Evolutionary conservation across 1,284 basidiomycete species (phyloP), one percentile per base, ranked within the genome.

Genomic region (Ceratobasidium sp.): DNA sequence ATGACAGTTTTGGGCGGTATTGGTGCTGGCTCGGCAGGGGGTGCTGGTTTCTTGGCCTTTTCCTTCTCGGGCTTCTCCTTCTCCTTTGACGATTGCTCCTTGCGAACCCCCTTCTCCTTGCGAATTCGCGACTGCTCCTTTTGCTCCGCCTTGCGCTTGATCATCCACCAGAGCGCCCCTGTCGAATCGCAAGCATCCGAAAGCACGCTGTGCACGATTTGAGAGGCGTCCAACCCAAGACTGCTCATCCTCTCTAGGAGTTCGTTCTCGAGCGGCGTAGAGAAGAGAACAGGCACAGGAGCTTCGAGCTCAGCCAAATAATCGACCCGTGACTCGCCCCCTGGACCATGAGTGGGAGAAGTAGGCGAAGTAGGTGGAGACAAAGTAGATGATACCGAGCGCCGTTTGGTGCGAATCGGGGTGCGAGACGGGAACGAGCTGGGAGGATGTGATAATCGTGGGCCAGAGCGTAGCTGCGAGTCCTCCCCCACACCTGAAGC

Each of bases 121-220:
- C 84, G 83, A n/a, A 80, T 85, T 17, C 88, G 86, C 64, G 89
- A 88, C 32, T 87, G 44, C 15, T 86, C 85, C 76, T 88, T 89
- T 81, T 90, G 91, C 82, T 94, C 92, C 9, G 91, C 88, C 81
- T 91, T 94, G 80, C 91, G 89, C 81, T 93, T 91, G 67, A 99
- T 85, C 88, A 98, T 94, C 98, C 98, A 99, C 97, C 97, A 99
- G 13, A 95, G 85, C 0, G 97, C 95, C 11, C 96, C 94, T 6
- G 93, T 90, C 0, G 94, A 88, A 83, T 99, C 97, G 82, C 97
- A 99, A 0, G 98, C 97, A 83, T 98, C 90, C 34, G 89, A 93
- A 61, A 94, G 87, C 7, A 99, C 96, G 0, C 93, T 96, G 83
- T 99, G 97, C 25, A 94, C 92, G 76, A 99, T 93, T 84, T 99